phyloP scores from a whole-genome alignment of 2,329 filamentous ascomycete species.

The Cytospora mali region DNA sequence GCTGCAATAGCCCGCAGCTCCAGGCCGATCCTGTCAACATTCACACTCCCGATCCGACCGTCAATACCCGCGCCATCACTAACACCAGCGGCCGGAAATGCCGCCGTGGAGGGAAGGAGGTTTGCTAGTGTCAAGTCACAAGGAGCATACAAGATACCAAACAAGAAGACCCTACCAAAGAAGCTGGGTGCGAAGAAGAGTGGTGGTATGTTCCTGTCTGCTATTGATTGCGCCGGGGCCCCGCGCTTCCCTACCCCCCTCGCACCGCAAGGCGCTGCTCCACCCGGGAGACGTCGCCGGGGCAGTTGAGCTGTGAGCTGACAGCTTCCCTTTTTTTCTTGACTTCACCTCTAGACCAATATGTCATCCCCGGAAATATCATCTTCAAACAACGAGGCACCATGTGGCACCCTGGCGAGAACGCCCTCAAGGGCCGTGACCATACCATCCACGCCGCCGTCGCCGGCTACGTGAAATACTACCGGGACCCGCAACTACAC shows the following conservation, averaged over 20 bases:
- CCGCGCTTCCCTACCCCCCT: neutral
- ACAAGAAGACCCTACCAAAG: constrained; percentile 67
- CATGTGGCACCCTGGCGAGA: constrained; percentile 92
- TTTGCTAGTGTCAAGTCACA: constrained; percentile 65
- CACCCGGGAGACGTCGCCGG: neutral
- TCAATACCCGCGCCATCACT: constrained; percentile 30
- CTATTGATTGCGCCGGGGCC: neutral
- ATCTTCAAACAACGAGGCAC: constrained; percentile 97
- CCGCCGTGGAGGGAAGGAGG: constrained; percentile 52
- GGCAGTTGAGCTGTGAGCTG: constrained; percentile 12
- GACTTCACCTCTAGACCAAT: constrained; percentile 69
- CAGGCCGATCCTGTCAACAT: constrained; percentile 31
- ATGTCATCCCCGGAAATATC: constrained; percentile 94
- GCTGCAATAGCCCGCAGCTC: constrained; percentile 35
- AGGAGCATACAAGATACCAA: constrained; percentile 67
- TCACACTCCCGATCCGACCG: constrained; percentile 30
- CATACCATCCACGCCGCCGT: constrained; percentile 91
- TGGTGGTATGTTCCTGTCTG: constrained; percentile 63
- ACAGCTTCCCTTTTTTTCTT: neutral
- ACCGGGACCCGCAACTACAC: constrained; percentile 81
- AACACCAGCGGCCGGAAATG: constrained; percentile 43
- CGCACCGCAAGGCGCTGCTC: neutral
- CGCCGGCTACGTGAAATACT: constrained; percentile 94
- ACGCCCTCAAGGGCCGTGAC: constrained; percentile 91
- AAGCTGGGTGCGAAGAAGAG: constrained; percentile 93